phyloP scores from a whole-genome alignment of 2,329 filamentous ascomycete species.

The Epichloe coenophiala region DNA sequence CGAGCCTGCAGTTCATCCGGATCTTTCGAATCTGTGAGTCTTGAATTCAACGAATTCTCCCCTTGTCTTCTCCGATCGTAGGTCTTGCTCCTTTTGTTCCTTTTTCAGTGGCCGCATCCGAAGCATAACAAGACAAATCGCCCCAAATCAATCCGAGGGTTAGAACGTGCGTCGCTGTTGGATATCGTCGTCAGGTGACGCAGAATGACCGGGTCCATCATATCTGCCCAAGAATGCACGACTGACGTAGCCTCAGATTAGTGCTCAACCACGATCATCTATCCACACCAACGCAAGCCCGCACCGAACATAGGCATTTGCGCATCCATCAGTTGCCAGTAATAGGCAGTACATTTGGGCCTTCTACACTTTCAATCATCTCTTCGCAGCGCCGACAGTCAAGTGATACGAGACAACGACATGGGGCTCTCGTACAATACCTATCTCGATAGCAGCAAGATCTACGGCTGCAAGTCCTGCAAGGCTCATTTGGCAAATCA shows the following conservation, averaged over 20 bases:
- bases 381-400: neutral
- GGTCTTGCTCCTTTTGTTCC: neutral
- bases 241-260: constrained; percentile 1
- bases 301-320: neutral
- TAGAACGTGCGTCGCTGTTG: neutral
- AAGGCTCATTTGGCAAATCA: constrained; percentile 92
- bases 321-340: neutral
- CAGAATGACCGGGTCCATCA: neutral
- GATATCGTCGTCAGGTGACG: neutral
- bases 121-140: neutral
- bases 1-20: neutral
- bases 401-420: neutral
- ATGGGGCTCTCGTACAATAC: constrained; percentile 91
- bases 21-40: neutral
- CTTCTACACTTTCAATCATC: neutral
- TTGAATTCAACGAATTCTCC: neutral
- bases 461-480: constrained; percentile 89
- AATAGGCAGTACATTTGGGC: neutral
- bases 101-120: neutral
- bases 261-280: neutral
- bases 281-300: neutral
- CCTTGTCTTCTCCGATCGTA: neutral
- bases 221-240: neutral
- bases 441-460: constrained; percentile 74
- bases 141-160: neutral